Evolutionary conservation across 139 green algal species (phyloP).

Genomic region (Pycnococcus provasolii): DNA sequence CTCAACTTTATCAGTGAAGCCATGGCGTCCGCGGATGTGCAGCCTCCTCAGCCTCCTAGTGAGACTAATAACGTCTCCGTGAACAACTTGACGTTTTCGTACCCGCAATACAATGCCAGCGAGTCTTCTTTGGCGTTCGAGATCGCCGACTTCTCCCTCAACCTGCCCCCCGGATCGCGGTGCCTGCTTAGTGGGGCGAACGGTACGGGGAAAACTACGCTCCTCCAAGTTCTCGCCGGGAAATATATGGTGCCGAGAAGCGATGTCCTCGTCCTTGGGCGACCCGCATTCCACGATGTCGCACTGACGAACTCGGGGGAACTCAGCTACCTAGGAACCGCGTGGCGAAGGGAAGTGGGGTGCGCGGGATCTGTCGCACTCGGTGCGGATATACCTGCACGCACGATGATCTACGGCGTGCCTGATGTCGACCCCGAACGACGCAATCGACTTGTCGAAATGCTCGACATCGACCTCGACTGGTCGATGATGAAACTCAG

Average conservation of each 20-base stretch:
- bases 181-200: conserved; percentile 89
- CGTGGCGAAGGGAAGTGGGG: conserved; percentile 84
- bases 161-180: conserved; percentile 56
- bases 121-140: conserved; percentile 6
- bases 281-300: conserved; percentile 84
- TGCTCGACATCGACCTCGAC: conserved; percentile 72
- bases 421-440: conserved; percentile 24
- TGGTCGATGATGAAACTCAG: conserved; percentile 77
- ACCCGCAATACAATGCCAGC: background rate
- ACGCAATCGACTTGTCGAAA: conserved; percentile 28
- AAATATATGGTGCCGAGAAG: conserved; percentile 88
- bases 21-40: too few relatives aligned
- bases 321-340: conserved; percentile 84
- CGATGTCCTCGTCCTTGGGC: conserved; percentile 59
- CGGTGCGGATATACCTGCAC: conserved; percentile 78
- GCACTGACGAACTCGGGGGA: conserved; percentile 60
- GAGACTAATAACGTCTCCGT: background rate
- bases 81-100: conserved; percentile 10
- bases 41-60: too few relatives aligned
- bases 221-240: conserved; percentile 82
- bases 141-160: conserved; percentile 44
- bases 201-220: conserved; percentile 80
- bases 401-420: conserved; percentile 68
- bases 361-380: conserved; percentile 63
- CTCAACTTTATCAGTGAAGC: too few relatives aligned